Evolutionary conservation across 805 yeast species (phyloP).

Genomic region (Candida ponderosae): DNA sequence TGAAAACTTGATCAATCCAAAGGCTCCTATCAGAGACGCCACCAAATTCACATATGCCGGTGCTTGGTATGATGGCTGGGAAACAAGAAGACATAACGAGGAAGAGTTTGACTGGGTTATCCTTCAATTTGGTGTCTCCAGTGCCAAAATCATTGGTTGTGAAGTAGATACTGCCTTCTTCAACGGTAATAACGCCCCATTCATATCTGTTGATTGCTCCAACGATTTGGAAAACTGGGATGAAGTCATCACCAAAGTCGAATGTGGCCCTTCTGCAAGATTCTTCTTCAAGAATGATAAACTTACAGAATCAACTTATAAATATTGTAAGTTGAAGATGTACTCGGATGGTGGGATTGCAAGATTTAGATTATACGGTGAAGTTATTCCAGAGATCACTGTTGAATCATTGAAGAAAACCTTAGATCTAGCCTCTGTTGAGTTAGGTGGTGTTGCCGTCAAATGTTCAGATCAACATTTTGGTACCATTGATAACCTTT

Average conservation of each 20-base stretch:
- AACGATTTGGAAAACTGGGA: slow-evolving; percentile 52
- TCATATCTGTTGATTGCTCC: slow-evolving; percentile 74
- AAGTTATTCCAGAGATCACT: slow-evolving; percentile 66
- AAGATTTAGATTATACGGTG: slow-evolving; percentile 83
- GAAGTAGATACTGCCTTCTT: slow-evolving; percentile 93
- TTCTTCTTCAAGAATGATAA: slow-evolving; percentile 58
- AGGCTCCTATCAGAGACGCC: slow-evolving; percentile 73
- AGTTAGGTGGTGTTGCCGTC: slow-evolving; percentile 85
- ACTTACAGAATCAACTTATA: slow-evolving; percentile 55
- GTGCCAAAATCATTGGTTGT: slow-evolving; percentile 72
- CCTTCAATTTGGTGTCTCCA: slow-evolving; percentile 72
- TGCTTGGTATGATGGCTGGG: slow-evolving; percentile 99
- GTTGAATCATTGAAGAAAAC: slow-evolving; percentile 17
- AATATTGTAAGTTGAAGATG: slow-evolving; percentile 82
- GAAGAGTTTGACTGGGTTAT: slow-evolving; percentile 85
- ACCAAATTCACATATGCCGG: slow-evolving; percentile 77
- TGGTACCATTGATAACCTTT: slow-evolving; percentile 82
- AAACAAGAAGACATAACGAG: slow-evolving; percentile 87
- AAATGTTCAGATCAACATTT: slow-evolving; percentile 87
- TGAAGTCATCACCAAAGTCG: slow-evolving; percentile 54
- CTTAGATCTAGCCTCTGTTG: slow-evolving; percentile 73
- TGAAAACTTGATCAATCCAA: slow-evolving; percentile 73
- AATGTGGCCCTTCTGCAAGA: slow-evolving; percentile 85
- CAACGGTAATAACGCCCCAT: slow-evolving; percentile 94
- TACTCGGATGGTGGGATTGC: slow-evolving; percentile 99